Conservation (phyloP, 176 grass and related monocot genomes). For the Carex littledalei region DNA sequence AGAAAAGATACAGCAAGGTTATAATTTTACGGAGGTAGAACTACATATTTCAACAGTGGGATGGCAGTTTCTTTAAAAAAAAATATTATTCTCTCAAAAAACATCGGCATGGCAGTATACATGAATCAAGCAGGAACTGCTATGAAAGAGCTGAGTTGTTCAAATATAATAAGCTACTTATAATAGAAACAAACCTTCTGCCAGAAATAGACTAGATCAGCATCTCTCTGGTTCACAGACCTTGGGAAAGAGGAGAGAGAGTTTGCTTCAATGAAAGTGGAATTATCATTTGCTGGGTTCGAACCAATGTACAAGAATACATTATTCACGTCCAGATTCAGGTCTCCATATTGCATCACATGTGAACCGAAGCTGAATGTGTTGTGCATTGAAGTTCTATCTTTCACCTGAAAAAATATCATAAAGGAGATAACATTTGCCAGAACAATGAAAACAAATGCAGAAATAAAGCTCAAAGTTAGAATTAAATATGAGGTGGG, state of each 20-base stretch:
- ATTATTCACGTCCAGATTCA: conserved; percentile 45
- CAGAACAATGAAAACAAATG: neutral
- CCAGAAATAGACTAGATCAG: conserved; percentile 98
- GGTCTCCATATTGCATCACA: conserved; percentile 90
- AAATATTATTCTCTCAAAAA: no score
- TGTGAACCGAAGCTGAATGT: conserved; percentile 67
- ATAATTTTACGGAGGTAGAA: neutral
- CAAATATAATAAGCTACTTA: neutral
- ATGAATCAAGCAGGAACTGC: neutral
- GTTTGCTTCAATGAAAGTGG: conserved; percentile 62
- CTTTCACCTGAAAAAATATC: conserved; percentile 59
- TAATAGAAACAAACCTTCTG: conserved; percentile 51
- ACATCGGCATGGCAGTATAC: neutral
- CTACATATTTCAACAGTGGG: neutral
- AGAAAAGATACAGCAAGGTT: neutral
- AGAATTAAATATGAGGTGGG: neutral
- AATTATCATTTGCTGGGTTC: conserved; percentile 73
- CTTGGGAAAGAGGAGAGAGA: conserved; percentile 43
- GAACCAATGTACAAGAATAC: conserved; percentile 74
- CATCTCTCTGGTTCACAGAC: conserved; percentile 88
- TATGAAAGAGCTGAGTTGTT: neutral
- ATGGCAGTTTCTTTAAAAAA: no score
- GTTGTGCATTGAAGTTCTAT: conserved; percentile 47
- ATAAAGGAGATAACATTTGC: neutral
- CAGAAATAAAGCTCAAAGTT: neutral